Percentiles rank a stretch among this genome's conserved stretches.
These are phyloP conservation scores for Globisporangium orthogonon DNA, from an alignment of 352 stramenopile species.

Conservation along the genomic window DNA sequence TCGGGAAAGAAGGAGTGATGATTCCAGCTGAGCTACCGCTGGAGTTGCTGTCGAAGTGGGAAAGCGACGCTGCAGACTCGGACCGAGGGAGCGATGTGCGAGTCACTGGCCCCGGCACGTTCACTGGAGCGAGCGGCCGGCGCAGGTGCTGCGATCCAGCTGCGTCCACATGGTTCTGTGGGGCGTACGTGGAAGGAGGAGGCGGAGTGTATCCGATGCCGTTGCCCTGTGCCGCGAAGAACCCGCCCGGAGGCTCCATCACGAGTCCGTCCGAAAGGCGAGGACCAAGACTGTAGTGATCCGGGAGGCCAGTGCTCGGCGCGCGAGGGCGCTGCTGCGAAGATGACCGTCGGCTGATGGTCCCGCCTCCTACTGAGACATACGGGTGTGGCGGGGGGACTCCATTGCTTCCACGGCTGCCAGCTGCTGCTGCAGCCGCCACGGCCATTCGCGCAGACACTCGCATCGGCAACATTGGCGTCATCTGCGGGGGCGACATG, in stretches of 20 bases:
- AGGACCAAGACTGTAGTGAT: constrained; percentile 18
- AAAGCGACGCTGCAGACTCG: constrained; percentile 15
- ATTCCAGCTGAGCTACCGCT: too few relatives aligned
- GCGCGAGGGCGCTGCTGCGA: constrained; percentile 14
- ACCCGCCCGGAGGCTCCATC: constrained; percentile 30
- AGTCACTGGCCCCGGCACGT: constrained; percentile 18
- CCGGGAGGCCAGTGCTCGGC: constrained; percentile 16
- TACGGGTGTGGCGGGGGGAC: neutral
- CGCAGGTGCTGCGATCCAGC: constrained; percentile 11
- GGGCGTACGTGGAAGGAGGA: constrained; percentile 13
- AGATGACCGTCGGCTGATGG: constrained; percentile 3
- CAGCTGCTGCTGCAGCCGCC: neutral
- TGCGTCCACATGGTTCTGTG: constrained; percentile 5
- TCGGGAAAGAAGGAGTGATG: too few relatives aligned
- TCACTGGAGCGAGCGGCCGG: constrained; percentile 27
- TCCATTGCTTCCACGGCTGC: neutral
- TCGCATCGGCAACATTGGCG: constrained; percentile 9
- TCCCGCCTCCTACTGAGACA: neutral
- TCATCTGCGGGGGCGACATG: constrained; percentile 7
- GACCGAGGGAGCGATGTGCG: constrained; percentile 16
- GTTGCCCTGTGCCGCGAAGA: constrained; percentile 7
- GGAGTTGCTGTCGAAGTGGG: constrained; percentile 1
- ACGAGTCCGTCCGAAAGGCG: constrained; percentile 34
- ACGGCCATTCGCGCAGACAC: constrained; percentile 10
- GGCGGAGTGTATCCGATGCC: constrained; percentile 8